phyloP scores from a whole-genome alignment of 2,329 filamentous ascomycete genomes.

The Trichoderma sp. region DNA sequence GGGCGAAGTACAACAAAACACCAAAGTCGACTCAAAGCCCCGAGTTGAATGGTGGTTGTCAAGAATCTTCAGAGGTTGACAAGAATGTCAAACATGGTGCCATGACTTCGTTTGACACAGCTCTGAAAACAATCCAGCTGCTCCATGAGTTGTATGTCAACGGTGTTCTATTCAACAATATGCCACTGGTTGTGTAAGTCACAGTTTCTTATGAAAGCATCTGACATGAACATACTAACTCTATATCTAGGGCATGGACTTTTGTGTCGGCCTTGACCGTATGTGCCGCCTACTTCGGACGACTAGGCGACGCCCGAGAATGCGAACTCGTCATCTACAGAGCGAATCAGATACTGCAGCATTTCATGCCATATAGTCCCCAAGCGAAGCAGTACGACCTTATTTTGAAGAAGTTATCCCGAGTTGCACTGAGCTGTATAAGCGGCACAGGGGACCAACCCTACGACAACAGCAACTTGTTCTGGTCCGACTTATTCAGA shows the following conservation, averaged over 20 bases:
- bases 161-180: neutral
- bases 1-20: neutral
- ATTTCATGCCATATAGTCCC: neutral
- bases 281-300: slow-evolving; percentile 1
- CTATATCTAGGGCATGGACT: neutral
- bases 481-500: neutral
- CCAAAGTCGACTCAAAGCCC: neutral
- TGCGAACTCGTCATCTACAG: neutral
- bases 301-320: neutral
- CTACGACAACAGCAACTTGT: neutral
- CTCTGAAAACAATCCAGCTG: neutral
- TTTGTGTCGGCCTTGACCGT: neutral
- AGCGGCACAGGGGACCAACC: neutral
- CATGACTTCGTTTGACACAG: slow-evolving; percentile 5
- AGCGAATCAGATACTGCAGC: neutral
- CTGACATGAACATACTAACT: neutral
- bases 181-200: neutral
- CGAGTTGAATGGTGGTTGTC: neutral
- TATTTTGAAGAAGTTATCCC: neutral
- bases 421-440: neutral
- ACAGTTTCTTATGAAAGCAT: neutral
- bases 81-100: neutral
- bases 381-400: neutral
- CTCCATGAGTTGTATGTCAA: neutral
- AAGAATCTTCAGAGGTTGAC: neutral